Base-by-base conservation (phyloP, 768 basidiomycete species). In the Hortiboletus flavorubellus region DNA sequence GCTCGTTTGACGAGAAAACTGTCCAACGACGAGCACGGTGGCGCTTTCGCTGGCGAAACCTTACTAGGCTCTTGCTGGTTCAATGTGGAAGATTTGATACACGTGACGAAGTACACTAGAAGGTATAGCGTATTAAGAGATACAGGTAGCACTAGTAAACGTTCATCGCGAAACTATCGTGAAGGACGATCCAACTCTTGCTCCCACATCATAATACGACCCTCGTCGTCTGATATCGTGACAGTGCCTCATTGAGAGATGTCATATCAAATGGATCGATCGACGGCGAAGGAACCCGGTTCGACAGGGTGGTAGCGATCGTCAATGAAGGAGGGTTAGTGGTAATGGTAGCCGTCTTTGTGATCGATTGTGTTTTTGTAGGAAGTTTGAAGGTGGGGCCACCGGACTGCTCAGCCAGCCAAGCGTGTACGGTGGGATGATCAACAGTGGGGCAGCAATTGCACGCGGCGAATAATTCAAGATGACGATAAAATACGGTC, bases 401-500 rank as follows among this genome's bases (percentile, higher is more conserved):
- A 45, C 68, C 58, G 37, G 59, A 68, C 21, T 66, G 68, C 50
- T 71, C 69, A 18, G 65, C 56, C 40, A 72, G 57, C 76, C 76
- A 78, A 35, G 73, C 72, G 26, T 63, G 62, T n/a, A 79, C 68
- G 33, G 73, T 54, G n/a, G 75, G 75, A 53, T 78, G 73, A 16
- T 68, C 66, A n/a, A 56, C 23, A 0, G 76, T 74, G 2, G 81
- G 80, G 11, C 59, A 49, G 58, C 66, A 73, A 8, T 67, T 64
- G 60, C 78, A 81, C 2, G 74, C 73, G 18, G 72, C 68, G 53
- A 80, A 82, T 15, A 79, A 42, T 46, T 80, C 75, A 5, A 84
- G 73, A 46, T 78, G 76, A 3, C 72, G 75, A 18, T 67, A 75
- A 63, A 84, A 82, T 46, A 69, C 68, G 30, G 64, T 57, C 0